phyloP scores from a whole-genome alignment of 345 rosid genomes.

The Microcos paniculata region DNA sequence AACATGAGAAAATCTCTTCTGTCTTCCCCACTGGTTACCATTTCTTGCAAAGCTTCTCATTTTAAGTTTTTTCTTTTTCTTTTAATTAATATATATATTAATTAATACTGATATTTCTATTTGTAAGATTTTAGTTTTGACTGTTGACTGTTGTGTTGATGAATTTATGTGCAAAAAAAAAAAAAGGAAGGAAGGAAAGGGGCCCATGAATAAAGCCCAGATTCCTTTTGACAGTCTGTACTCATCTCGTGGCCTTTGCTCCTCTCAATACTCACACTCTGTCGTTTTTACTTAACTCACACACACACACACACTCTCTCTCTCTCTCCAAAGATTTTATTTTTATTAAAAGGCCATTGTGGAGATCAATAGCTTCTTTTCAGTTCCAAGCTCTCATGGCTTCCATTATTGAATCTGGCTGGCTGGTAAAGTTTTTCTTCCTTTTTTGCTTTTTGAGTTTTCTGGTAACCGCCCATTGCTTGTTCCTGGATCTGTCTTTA shows the following conservation, averaged over 20 bases:
- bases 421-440: slow-evolving; percentile 64
- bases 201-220: slow-evolving; percentile 12
- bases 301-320: too few relatives aligned
- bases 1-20: too few relatives aligned
- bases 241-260: slow-evolving; percentile 4
- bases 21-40: too few relatives aligned
- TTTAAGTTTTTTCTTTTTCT: too few relatives aligned
- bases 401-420: slow-evolving; percentile 65
- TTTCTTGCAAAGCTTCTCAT: too few relatives aligned
- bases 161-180: not conserved
- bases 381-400: slow-evolving; percentile 49
- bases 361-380: slow-evolving; percentile 2
- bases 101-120: too few relatives aligned
- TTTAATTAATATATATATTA: too few relatives aligned
- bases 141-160: too few relatives aligned
- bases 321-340: not conserved
- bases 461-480: slow-evolving; percentile 9
- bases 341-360: not conserved
- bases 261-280: slow-evolving; percentile 12
- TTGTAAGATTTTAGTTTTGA: too few relatives aligned
- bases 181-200: not conserved
- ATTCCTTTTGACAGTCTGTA: slow-evolving; percentile 22
- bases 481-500: slow-evolving; percentile 12
- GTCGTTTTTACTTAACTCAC: slow-evolving; percentile 17
- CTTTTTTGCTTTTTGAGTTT: not conserved